These are phyloP conservation scores for Silene latifolia DNA, from an alignment of 148 eudicot genomes.

Conservation along the genomic window DNA sequence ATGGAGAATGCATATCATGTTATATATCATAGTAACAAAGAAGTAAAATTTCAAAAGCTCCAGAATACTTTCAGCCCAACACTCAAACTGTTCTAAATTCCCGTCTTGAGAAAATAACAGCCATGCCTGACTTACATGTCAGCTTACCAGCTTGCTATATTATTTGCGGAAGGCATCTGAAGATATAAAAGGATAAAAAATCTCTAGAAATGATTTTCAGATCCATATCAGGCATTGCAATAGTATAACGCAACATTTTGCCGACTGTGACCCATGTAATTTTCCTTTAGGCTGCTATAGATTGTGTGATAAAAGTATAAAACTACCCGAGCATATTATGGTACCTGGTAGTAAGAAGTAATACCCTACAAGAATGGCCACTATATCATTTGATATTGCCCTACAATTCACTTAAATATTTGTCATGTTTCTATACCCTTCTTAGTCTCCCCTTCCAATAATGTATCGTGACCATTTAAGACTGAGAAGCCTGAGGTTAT, in stretches of 20 bases:
- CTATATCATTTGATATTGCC: neutral
- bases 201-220: neutral
- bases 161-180: neutral
- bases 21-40: constrained; percentile 4
- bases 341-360: neutral
- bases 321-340: neutral
- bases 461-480: neutral
- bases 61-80: neutral
- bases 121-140: neutral
- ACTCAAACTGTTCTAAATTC: neutral
- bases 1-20: constrained; percentile 16
- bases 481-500: neutral
- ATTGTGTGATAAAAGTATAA: neutral
- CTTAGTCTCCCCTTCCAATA: neutral
- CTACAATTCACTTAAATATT: neutral
- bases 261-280: neutral
- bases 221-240: neutral
- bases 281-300: neutral
- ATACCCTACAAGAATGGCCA: neutral
- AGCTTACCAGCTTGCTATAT: neutral
- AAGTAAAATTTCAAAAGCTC: neutral
- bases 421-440: neutral
- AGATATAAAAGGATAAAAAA: neutral
- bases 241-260: neutral
- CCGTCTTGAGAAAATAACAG: neutral